These are phyloP conservation scores for Epichloe uncinata DNA, from an alignment of 2,329 filamentous ascomycete genomes.

Conservation along the genomic window DNA sequence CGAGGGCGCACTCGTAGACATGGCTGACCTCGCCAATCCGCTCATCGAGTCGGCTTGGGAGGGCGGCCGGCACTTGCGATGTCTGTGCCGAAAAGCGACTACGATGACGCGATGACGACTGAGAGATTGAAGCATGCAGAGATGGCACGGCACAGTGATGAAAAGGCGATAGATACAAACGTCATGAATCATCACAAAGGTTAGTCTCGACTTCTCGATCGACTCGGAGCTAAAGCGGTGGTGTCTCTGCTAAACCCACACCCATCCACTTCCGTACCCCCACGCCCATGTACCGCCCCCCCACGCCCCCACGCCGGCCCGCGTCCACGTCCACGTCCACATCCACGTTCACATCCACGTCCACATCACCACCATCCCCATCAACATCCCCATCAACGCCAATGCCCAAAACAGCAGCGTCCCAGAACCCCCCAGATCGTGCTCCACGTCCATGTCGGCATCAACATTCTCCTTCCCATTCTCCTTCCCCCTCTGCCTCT, in stretches of 20 bases:
- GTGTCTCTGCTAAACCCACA: background rate
- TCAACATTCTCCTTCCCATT: too few relatives aligned
- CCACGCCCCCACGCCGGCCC: too few relatives aligned
- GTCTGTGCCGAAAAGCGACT: too few relatives aligned
- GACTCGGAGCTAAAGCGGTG: background rate
- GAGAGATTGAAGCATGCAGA: too few relatives aligned
- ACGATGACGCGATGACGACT: too few relatives aligned
- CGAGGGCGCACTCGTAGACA: background rate
- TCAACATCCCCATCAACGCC: background rate
- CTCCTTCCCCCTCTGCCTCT: too few relatives aligned
- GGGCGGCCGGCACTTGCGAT: background rate
- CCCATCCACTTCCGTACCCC: background rate
- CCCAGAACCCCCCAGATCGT: background rate
- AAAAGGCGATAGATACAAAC: too few relatives aligned
- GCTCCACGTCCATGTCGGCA: background rate
- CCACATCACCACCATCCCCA: background rate
- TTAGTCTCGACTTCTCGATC: background rate
- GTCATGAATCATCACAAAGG: background rate
- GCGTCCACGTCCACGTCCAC: too few relatives aligned
- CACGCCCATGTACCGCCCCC: too few relatives aligned
- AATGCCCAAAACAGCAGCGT: background rate
- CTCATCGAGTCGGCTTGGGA: background rate
- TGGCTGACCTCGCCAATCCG: background rate
- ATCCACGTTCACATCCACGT: background rate
- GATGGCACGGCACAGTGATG: too few relatives aligned